Percentiles rank a stretch among this genome's conserved stretches.
Evolutionary conservation across 768 basidiomycete genomes (phyloP).

Genomic region (Scleroderma bovista): DNA sequence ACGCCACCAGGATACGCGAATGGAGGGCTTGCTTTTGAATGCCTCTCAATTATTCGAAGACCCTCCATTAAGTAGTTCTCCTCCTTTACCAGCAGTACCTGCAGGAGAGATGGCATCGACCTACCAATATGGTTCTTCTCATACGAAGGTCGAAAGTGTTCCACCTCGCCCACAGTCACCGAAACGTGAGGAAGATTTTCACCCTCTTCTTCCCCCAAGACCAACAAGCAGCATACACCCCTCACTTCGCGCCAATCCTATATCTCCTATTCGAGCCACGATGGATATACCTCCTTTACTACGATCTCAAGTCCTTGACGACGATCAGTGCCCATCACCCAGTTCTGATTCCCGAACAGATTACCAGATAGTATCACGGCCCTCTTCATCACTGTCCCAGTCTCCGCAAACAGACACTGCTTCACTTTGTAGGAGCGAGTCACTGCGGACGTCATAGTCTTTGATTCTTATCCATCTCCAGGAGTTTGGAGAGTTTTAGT

Average conservation of each 20-base stretch:
- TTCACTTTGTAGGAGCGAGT: constrained; percentile 11
- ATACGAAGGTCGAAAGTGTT: constrained; percentile 58
- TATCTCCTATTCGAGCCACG: constrained; percentile 42
- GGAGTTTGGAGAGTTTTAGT: too few relatives aligned
- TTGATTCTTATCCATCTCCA: too few relatives aligned
- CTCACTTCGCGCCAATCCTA: constrained; percentile 51
- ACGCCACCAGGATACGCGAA: constrained; percentile 52
- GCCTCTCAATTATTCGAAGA: constrained; percentile 61
- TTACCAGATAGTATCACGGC: constrained; percentile 11
- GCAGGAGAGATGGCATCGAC: constrained; percentile 53
- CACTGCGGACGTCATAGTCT: too few relatives aligned
- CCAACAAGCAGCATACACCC: constrained; percentile 77
- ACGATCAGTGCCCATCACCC: constrained; percentile 10
- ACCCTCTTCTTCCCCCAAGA: constrained; percentile 61
- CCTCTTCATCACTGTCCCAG: constrained; percentile 13
- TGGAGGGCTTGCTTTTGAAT: constrained; percentile 82
- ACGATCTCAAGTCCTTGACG: constrained; percentile 22
- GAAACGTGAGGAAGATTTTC: constrained; percentile 55
- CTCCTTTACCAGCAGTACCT: constrained; percentile 72
- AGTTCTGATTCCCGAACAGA: constrained; percentile 1
- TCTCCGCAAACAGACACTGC: constrained; percentile 10
- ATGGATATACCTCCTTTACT: constrained; percentile 26
- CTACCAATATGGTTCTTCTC: constrained; percentile 64
- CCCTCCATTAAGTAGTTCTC: constrained; percentile 46
- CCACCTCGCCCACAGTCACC: constrained; percentile 19